phyloP scores from a whole-genome alignment of 108 stramenopile genomes.

The Skeletonema menzelii region DNA sequence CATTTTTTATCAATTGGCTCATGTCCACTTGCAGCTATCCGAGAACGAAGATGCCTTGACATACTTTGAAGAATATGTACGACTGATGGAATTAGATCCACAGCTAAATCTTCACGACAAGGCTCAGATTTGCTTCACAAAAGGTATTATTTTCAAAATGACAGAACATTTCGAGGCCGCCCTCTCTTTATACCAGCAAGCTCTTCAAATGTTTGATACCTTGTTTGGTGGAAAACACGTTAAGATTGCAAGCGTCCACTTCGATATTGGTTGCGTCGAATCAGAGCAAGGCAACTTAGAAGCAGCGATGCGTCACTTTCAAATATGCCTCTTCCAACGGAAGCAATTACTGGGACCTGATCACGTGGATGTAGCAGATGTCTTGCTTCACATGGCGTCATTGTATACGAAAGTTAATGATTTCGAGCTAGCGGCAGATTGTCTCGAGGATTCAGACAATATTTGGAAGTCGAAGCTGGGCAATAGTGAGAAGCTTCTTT shows the following conservation, averaged over 20 bases:
- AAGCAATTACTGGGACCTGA: slow-evolving; percentile 66
- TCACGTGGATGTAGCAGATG: slow-evolving; percentile 83
- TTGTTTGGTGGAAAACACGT: slow-evolving; percentile 38
- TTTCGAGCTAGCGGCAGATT: slow-evolving; percentile 61
- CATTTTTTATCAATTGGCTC: slow-evolving; percentile 52
- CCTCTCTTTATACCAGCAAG: slow-evolving; percentile 33
- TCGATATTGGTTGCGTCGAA: slow-evolving; percentile 74
- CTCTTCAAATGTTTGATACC: slow-evolving; percentile 46
- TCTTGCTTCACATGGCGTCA: slow-evolving; percentile 72
- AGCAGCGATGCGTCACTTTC: slow-evolving; percentile 66
- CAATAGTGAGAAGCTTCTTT: slow-evolving; percentile 64
- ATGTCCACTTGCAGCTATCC: slow-evolving; percentile 43
- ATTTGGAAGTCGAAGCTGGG: slow-evolving; percentile 73
- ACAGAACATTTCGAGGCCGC: slow-evolving; percentile 33
- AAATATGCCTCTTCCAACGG: slow-evolving; percentile 67
- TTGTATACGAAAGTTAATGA: slow-evolving; percentile 37
- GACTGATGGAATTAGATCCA: slow-evolving; percentile 34
- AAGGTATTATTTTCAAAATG: slow-evolving; percentile 44
- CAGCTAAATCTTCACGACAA: slow-evolving; percentile 41
- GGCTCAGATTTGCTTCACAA: slow-evolving; percentile 45
- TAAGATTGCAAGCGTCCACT: slow-evolving; percentile 43
- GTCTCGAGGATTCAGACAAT: slow-evolving; percentile 71
- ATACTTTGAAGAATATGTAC: slow-evolving; percentile 43
- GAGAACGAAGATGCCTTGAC: slow-evolving; percentile 34
- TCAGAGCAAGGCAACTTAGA: slow-evolving; percentile 56